phyloP scores from a whole-genome alignment of 352 stramenopile species.

The Plasmopara viticola region DNA sequence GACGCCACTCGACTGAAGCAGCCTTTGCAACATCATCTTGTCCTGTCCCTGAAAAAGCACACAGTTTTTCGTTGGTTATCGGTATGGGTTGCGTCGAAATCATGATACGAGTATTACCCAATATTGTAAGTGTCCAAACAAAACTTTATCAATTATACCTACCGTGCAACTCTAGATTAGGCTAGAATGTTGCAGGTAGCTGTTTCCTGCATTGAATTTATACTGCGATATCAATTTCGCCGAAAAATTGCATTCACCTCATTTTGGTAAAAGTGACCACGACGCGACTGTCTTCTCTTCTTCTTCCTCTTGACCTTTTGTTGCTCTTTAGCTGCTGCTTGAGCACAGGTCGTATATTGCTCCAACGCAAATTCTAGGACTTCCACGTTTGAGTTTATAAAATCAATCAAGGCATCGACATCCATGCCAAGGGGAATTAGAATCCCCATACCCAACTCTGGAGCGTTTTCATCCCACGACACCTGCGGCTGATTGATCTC shows the following conservation, averaged over 20 bases:
- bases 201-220: no score
- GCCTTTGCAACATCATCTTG: no score
- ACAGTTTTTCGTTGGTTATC: no score
- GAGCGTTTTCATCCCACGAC: slow-evolving; percentile 42
- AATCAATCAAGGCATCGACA: slow-evolving; percentile 40
- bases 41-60: no score
- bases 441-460: slow-evolving; percentile 61
- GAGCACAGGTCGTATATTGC: slow-evolving; percentile 12
- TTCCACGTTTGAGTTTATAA: slow-evolving; percentile 56
- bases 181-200: no score
- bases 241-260: slow-evolving; percentile 47
- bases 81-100: no score
- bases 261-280: slow-evolving; percentile 52
- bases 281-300: slow-evolving; percentile 16
- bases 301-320: slow-evolving; percentile 16
- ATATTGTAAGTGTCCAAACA: no score
- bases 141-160: no score
- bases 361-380: slow-evolving; percentile 52
- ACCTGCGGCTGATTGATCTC: slow-evolving; percentile 32
- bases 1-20: no score
- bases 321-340: slow-evolving; percentile 14
- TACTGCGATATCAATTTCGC: neutral
- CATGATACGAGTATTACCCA: no score
- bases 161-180: no score
- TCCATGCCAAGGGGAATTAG: slow-evolving; percentile 65